Evolutionary conservation across 257 asterid genomes (phyloP).

Genomic region (Gynochthodes officinalis): DNA sequence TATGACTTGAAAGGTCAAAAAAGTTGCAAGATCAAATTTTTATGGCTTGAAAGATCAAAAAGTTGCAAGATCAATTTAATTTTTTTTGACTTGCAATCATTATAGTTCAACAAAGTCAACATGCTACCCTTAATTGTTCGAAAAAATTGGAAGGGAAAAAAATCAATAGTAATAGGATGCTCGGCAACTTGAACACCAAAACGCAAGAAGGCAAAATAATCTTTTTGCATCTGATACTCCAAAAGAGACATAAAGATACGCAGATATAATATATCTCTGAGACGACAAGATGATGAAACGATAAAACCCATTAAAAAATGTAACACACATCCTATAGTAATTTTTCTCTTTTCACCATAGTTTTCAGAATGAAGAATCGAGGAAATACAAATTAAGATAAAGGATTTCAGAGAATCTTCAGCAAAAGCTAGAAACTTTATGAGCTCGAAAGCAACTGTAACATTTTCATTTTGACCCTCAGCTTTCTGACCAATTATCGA

Average conservation of each 20-base stretch:
- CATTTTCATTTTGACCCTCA: no score
- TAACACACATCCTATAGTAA: neutral
- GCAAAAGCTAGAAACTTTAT: conserved; percentile 8
- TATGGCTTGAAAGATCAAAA: neutral
- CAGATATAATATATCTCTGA: neutral
- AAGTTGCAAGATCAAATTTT: neutral
- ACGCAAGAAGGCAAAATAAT: neutral
- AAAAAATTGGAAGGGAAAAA: no score
- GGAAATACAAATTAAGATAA: neutral
- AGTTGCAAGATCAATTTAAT: neutral
- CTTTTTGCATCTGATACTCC: conserved; percentile 6
- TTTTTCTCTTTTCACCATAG: neutral
- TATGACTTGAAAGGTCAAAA: neutral
- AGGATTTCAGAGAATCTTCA: conserved; percentile 1
- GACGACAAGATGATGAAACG: neutral
- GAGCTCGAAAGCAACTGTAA: no score
- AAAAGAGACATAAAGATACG: neutral
- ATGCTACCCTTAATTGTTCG: neutral
- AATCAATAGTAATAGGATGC: neutral
- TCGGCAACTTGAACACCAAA: neutral
- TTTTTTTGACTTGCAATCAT: no score
- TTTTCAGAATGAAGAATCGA: neutral
- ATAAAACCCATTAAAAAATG: neutral
- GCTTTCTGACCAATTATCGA: no score
- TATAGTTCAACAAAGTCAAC: neutral